Evolutionary conservation across 2,329 filamentous ascomycete genomes (phyloP), one percentile per base, ranked within the genome.

Genomic region (Colletotrichum navitas): DNA sequence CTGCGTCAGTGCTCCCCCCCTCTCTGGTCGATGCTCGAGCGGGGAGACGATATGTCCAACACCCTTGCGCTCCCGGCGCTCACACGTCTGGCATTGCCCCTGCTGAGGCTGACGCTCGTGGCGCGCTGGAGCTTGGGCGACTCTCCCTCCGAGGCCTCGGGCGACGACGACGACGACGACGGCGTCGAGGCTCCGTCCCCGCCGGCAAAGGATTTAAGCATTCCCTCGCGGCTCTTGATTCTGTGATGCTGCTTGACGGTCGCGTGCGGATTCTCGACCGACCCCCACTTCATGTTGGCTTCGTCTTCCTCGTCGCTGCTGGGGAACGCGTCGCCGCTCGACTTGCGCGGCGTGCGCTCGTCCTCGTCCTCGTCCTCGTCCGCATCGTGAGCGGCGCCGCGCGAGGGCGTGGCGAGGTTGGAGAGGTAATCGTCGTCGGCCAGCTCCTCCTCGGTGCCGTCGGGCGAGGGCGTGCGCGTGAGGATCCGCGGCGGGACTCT

Each of bases 51-150:
- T 58, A 95, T 85, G 61, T 94, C 90, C 61, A 96, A 83, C 63
- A 95, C 81, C 80, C 90, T 92, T 14, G 93, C 93, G 77, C 92
- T 95, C 61, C 93, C 93, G 55, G 92, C 92, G 77, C 92, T 95
- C 77, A 94, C 90, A 74, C 92, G 92, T 65, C 91, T 87, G 26
- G 85, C 88, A 76, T 95, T 92, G 12, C 87, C 85, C 76, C 86
- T 89, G 69, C 89, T 88, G 61, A 92, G 84, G 72, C 92, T 89
- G 68, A 95, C 85, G 80, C 92, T 95, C 63, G 86, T 91, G 36
- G 94, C 93, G 75, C 92, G 90, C 76, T 90, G 88, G 29, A 86
- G 75, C 52, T 83, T 82, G 32, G 79, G 80, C 73, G 78, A 81
- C 75, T 82, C 82, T 14, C 79, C 78, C 34, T 75, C 77, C 10